phyloP scores from a whole-genome alignment of 1,139 yeast species.

The Yamadazyma jaroonii region DNA sequence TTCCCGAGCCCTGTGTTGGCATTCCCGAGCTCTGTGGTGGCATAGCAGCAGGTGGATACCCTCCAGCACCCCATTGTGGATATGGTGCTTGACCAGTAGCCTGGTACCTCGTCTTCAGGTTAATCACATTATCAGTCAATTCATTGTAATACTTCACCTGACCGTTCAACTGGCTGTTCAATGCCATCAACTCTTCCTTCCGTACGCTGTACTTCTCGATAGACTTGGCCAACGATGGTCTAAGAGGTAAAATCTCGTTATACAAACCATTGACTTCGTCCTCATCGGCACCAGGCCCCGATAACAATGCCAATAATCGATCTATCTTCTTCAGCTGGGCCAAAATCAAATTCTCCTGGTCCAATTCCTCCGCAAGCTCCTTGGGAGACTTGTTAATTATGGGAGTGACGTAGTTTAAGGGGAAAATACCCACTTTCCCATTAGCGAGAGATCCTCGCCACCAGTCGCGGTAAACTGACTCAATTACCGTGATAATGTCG shows the following conservation, averaged over 20 bases:
- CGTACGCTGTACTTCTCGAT: constrained; percentile 74
- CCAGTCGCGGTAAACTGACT: constrained; percentile 91
- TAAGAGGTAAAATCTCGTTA: constrained; percentile 65
- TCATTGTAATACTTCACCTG: constrained; percentile 72
- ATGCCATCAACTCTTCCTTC: constrained; percentile 69
- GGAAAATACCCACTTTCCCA: constrained; percentile 88
- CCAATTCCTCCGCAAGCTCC: constrained; percentile 30
- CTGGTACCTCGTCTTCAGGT: constrained; percentile 15
- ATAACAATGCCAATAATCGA: constrained; percentile 57
- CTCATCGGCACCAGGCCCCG: constrained; percentile 37
- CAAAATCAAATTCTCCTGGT: constrained; percentile 28
- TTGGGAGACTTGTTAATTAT: constrained; percentile 63
- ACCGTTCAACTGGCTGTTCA: constrained; percentile 64
- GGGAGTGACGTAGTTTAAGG: constrained; percentile 86
- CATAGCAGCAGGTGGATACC: no score
- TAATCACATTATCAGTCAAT: constrained; percentile 54
- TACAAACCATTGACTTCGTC: constrained; percentile 55
- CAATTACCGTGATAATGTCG: constrained; percentile 80
- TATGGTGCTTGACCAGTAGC: constrained; percentile 3
- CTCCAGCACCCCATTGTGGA: constrained; percentile 3
- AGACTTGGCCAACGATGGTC: constrained; percentile 68
- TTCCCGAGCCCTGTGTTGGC: no score
- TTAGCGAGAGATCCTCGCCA: constrained; percentile 80
- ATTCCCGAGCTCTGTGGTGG: no score
- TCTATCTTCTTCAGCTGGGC: constrained; percentile 54